Evolutionary conservation across 257 asterid genomes (phyloP).

Genomic region (Lycium barbarum): DNA sequence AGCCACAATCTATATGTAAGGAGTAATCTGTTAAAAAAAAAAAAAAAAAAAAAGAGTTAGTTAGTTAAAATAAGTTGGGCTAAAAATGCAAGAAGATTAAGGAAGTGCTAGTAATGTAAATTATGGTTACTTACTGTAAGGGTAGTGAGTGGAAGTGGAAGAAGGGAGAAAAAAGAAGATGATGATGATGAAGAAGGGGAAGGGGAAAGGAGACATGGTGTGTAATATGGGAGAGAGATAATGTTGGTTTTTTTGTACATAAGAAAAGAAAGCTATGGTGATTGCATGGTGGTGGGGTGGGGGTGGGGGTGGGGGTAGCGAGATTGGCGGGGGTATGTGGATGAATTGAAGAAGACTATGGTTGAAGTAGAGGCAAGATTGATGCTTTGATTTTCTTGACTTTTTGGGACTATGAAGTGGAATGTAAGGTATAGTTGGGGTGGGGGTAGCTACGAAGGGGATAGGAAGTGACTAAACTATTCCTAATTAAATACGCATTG

Average conservation of each 20-base stretch:
- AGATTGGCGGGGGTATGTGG: constrained; percentile 20
- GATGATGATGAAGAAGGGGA: constrained; percentile 37
- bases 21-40: constrained; percentile 53
- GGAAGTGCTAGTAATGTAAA: not conserved
- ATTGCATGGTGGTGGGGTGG: not conserved
- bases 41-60: constrained; percentile 4
- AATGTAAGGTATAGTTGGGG: not conserved
- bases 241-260: constrained; percentile 37
- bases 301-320: not conserved
- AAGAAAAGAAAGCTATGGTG: constrained; percentile 2
- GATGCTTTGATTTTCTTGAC: constrained; percentile 25
- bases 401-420: not conserved
- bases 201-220: constrained; percentile 40
- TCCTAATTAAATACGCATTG: too few relatives aligned
- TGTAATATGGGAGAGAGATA: constrained; percentile 15
- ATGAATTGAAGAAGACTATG: not conserved
- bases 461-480: not conserved
- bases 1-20: constrained; percentile 85
- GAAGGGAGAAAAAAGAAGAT: constrained; percentile 31
- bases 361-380: constrained; percentile 17
- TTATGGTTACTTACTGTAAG: constrained; percentile 47
- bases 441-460: not conserved
- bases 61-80: not conserved
- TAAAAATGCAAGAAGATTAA: not conserved
- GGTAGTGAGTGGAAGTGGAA: constrained; percentile 36